These are phyloP conservation scores for Cinnamomum chago DNA, from an alignment of 164 flowering plant species.

Conservation along the genomic window DNA sequence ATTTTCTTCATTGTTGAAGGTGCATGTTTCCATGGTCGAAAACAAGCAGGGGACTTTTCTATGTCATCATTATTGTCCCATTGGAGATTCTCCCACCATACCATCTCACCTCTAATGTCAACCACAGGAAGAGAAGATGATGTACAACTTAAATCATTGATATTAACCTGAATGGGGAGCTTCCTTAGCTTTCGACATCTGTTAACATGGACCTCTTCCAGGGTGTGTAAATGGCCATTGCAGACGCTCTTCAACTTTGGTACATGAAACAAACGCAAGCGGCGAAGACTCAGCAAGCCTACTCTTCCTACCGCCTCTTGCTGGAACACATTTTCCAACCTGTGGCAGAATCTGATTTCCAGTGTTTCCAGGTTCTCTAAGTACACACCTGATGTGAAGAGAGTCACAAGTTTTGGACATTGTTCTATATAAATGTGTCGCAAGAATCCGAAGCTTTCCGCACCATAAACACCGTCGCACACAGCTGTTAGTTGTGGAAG, in stretches of 20 bases:
- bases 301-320: background rate
- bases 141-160: too few relatives aligned
- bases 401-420: background rate
- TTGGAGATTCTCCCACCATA: background rate
- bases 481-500: background rate
- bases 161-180: background rate
- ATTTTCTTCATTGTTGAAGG: too few relatives aligned
- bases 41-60: background rate
- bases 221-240: background rate
- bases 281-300: background rate
- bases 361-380: background rate
- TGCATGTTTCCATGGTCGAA: background rate
- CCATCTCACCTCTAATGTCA: background rate
- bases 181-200: background rate
- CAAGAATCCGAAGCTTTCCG: background rate
- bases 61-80: background rate
- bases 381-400: background rate
- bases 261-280: too few relatives aligned
- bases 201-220: background rate
- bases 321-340: background rate
- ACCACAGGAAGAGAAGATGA: background rate
- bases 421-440: background rate
- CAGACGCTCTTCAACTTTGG: background rate
- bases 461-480: background rate
- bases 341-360: background rate